These are phyloP conservation scores for Geotrichum ghanense DNA, from an alignment of 805 yeast genomes.

Conservation along the genomic window DNA sequence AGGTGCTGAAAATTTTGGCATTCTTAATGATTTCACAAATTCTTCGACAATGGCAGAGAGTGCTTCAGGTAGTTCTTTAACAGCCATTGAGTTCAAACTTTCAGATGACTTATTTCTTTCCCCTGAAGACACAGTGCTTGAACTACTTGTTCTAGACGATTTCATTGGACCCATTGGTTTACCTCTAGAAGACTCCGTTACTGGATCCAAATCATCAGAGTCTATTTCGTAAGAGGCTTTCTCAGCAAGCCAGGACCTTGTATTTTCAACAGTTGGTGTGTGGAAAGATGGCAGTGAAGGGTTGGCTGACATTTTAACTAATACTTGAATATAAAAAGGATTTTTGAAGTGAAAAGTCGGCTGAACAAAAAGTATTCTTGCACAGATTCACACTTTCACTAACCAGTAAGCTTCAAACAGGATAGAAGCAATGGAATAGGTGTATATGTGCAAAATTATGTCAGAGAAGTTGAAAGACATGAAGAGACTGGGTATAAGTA, in stretches of 20 bases:
- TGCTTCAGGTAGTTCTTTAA: conserved; percentile 11
- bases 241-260: conserved; percentile 12
- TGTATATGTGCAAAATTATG: too few species aligned
- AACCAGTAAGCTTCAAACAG: too few species aligned
- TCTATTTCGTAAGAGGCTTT: conserved; percentile 13
- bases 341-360: too few species aligned
- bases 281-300: conserved; percentile 12
- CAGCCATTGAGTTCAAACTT: conserved; percentile 1
- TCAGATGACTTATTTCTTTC: conserved; percentile 3
- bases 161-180: too few species aligned
- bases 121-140: not conserved
- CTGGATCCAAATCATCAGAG: not conserved
- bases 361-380: too few species aligned
- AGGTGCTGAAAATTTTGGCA: conserved; percentile 28
- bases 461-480: too few species aligned
- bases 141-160: not conserved
- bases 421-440: too few species aligned
- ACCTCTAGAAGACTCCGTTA: too few species aligned
- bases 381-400: too few species aligned
- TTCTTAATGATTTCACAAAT: conserved; percentile 24
- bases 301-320: too few species aligned
- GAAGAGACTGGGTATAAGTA: too few species aligned
- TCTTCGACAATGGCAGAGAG: conserved; percentile 11
- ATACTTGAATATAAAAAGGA: too few species aligned
- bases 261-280: conserved; percentile 12